Evolutionary conservation across 2,329 filamentous ascomycete species (phyloP), one percentile per base, ranked within the genome.

Genomic region (Mariannaea sp.): DNA sequence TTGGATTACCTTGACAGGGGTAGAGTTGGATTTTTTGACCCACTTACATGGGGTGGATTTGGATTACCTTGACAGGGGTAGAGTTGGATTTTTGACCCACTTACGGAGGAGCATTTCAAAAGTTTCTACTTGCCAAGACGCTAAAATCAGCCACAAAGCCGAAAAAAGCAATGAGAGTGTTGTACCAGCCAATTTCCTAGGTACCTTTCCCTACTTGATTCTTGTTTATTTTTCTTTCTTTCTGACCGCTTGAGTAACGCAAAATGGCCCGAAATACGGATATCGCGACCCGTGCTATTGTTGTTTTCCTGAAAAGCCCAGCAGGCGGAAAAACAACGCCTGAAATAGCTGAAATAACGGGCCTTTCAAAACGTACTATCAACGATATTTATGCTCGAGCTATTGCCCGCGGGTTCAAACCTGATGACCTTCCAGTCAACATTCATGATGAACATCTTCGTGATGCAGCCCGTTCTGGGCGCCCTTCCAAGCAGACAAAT

Each of bases 391-490:
- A 56, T 19, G 27, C 24, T 5, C 39, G 44, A 1, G 48, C 49
- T 4, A 56, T 56, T 10, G 14, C 38, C 2, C 33, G 48, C 3
- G 54, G 49, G 1, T 56, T 56, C 38, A 20, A 56, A 13, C 54
- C 44, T 1, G 38, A 52, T 14, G n/a, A 29, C 7, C n/a, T 14
- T 22, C 48, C 53, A 14, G 12, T 56, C 6, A 22, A 14, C 1
- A 19, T 55, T 20, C 16, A 19, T 10, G 38, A 55, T 13, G 30
- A 43, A 20, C 43, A 17, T 5, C 53, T 55, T 22, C 8, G 24
- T 10, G 46, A 55, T 55, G 29, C 46, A 2, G 3, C 8, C 7
- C 42, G 41, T 1, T 3, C 41, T 4, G 38, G 47, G 16, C 26
- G 45, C 5, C 45, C 36, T 0, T 17, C 1, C 13, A 49, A 49